Base-by-base conservation (phyloP, 163 green algal genomes). In the Chloromonas sp. region DNA sequence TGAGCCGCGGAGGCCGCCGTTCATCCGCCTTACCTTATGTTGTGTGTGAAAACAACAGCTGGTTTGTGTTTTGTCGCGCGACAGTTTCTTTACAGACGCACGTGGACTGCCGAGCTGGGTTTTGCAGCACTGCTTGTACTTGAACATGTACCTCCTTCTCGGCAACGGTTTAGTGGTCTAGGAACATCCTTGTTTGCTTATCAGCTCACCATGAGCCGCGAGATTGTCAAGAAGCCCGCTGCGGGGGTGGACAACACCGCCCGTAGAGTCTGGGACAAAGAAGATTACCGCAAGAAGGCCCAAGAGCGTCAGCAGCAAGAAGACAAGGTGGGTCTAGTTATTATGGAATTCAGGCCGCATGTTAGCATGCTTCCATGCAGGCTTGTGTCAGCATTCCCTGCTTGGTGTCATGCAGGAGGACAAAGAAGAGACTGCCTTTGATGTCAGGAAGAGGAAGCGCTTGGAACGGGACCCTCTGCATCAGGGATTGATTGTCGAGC, bases 401-500 rank as follows among this genome's bases (percentile, higher is more conserved):
- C 13, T n/a, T 76, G 8, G 8, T n/a, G 58, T 58, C 14, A 3
- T 3, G 15, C 5, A 85, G 90, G 86, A 89, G 14, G 88, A 95
- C 2, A 86, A 91, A 14, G 91, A 94, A 81, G 90, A 96, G 60
- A 90, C 87, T 2, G 88, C 89, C 14, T 80, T 93, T 8, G 94
- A 96, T 14, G 90, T 92, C n/a, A 92, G 94, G 61, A 96, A 95
- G 83, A 90, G 93, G 78, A 94, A 93, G 85, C 90, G 95, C 3
- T 81, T 95, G n/a, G 90, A 93, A 77, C 86, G 89, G 60, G 90
- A 92, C 83, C 90, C 89, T 0, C 84, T 92, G 78, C 89, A 94
- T 85, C 88, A 94, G 62, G 96, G 96, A 2, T 84, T 98, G 0
- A 98, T 99, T 84, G 93, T 98, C 36, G 89, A 96, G 83, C 95